phyloP scores from a whole-genome alignment of 805 yeast species.

The Starmerella floris region DNA sequence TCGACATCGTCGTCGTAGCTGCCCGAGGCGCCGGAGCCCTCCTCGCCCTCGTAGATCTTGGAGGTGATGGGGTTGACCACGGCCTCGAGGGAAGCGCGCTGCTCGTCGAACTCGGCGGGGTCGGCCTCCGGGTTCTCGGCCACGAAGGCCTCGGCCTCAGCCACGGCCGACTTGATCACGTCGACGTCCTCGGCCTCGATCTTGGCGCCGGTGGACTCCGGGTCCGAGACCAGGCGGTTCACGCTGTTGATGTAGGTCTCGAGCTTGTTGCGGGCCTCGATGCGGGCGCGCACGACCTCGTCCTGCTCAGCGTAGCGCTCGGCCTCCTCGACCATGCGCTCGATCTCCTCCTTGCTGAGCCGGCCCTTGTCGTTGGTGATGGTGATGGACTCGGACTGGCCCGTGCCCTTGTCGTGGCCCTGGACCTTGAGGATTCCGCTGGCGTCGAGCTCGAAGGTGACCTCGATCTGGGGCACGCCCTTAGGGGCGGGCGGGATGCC shows the following conservation, averaged over 20 bases:
- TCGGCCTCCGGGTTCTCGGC: slow-evolving; percentile 78
- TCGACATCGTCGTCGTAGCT: slow-evolving; percentile 44
- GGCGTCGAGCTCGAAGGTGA: slow-evolving; percentile 76
- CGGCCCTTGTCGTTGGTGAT: slow-evolving; percentile 92
- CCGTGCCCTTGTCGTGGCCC: slow-evolving; percentile 89
- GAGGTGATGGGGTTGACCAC: slow-evolving; percentile 86
- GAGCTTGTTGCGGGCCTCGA: slow-evolving; percentile 74
- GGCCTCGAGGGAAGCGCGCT: slow-evolving; percentile 66
- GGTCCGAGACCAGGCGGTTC: slow-evolving; percentile 50
- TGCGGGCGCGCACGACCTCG: slow-evolving; percentile 64
- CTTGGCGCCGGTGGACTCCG: slow-evolving; percentile 54
- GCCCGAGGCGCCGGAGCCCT: slow-evolving; percentile 35
- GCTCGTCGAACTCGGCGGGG: slow-evolving; percentile 86
- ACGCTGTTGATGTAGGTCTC: slow-evolving; percentile 81
- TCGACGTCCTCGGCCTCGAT: slow-evolving; percentile 85
- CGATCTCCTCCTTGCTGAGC: slow-evolving; percentile 84
- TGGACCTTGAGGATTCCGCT: slow-evolving; percentile 76
- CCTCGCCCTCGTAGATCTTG: slow-evolving; percentile 53
- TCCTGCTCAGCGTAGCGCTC: slow-evolving; percentile 91
- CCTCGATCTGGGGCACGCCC: slow-evolving; percentile 85
- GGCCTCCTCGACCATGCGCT: slow-evolving; percentile 95
- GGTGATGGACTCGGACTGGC: slow-evolving; percentile 79
- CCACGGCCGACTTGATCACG: slow-evolving; percentile 70
- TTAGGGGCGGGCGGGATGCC: slow-evolving; percentile 87
- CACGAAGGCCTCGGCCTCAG: slow-evolving; percentile 76